Evolutionary conservation across 2,329 filamentous ascomycete genomes (phyloP), one percentile per base, ranked within the genome.

Genomic region (Xylariaceae sp.): DNA sequence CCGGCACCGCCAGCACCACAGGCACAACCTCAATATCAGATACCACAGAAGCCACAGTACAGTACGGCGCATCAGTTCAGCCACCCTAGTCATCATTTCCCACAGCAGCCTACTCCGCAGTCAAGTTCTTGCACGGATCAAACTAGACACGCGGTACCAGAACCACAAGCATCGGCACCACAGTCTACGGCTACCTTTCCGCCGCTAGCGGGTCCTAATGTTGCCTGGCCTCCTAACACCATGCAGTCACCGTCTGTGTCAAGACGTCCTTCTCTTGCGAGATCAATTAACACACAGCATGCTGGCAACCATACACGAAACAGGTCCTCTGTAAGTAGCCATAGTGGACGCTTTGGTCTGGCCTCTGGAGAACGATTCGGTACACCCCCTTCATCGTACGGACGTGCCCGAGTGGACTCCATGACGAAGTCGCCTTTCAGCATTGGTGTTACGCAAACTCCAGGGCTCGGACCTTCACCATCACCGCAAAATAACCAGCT

Each of bases 401-500:
- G 69, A 30, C 68, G 67, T 63, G 57, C 62, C 48, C 66, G 68
- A 55, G 68, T 66, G 55, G 68, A 72, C 52, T 67, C 69, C 15
- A 62, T 64, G 49, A 66, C 65, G 11, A 70, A 70, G 53, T 73
- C 71, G 50, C 71, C 71, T n/a, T 73, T 73, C 56, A 72, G 70
- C 53, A 68, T 71, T 57, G 71, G 71, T 15, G 70, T 73, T 52
- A 67, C 65, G 59, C 69, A 72, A 62, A 69, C 70, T 13, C 69
- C 67, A 11, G 71, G 71, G 7, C 66, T 73, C 13, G 71, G 71
- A 13, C 65, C 70, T 7, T 68, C 70, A 6, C 71, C 71, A 15
- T 73, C 71, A 17, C 70, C 70, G 13, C 70, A 72, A 57, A 73
- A 73, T 59, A 70, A 70, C 15, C 68, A 70, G 55, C 61, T 70